A percentile compares a stretch with the other conserved stretches of the same genome.
These are phyloP conservation scores for Pythium plurisporium DNA, from an alignment of 352 stramenopile species.

Conservation along the genomic window DNA sequence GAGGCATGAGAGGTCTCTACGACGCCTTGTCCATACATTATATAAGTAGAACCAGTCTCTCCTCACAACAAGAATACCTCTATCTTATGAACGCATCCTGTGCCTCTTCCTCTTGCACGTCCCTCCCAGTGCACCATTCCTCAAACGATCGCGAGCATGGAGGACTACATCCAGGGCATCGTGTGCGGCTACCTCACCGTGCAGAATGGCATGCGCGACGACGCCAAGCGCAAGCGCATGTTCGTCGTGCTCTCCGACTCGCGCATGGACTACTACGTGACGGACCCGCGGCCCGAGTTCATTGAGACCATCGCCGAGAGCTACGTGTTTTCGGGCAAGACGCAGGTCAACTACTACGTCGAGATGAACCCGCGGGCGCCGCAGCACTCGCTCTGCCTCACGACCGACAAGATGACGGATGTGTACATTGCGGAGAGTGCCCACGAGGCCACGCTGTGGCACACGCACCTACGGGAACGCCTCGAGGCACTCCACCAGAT, in stretches of 20 bases:
- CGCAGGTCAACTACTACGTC: constrained; percentile 49
- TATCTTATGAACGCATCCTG: too few species aligned
- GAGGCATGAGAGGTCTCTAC: not conserved
- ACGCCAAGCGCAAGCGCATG: constrained; percentile 48
- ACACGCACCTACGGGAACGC: constrained; percentile 40
- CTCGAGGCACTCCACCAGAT: constrained; percentile 49
- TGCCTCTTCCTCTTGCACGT: too few species aligned
- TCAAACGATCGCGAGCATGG: too few species aligned
- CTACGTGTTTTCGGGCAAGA: constrained; percentile 46
- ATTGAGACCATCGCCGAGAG: constrained; percentile 43
- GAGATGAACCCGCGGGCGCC: constrained; percentile 61
- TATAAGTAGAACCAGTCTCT: not conserved
- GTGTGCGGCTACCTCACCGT: constrained; percentile 64
- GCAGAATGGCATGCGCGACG: constrained; percentile 41
- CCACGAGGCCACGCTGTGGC: constrained; percentile 43
- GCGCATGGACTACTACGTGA: constrained; percentile 68
- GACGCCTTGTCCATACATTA: not conserved
- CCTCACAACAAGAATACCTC: not conserved
- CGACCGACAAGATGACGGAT: constrained; percentile 48
- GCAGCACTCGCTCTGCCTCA: constrained; percentile 55
- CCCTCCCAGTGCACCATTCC: too few species aligned
- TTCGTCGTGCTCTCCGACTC: constrained; percentile 75
- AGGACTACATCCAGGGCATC: constrained; percentile 70
- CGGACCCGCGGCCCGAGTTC: constrained; percentile 59
- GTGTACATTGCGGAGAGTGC: constrained; percentile 58